A percentile compares a stretch with the other conserved stretches of the same genome.
Evolutionary conservation across 1,284 basidiomycete species (phyloP).

Genomic region (Cutaneotrichosporon dermatis): DNA sequence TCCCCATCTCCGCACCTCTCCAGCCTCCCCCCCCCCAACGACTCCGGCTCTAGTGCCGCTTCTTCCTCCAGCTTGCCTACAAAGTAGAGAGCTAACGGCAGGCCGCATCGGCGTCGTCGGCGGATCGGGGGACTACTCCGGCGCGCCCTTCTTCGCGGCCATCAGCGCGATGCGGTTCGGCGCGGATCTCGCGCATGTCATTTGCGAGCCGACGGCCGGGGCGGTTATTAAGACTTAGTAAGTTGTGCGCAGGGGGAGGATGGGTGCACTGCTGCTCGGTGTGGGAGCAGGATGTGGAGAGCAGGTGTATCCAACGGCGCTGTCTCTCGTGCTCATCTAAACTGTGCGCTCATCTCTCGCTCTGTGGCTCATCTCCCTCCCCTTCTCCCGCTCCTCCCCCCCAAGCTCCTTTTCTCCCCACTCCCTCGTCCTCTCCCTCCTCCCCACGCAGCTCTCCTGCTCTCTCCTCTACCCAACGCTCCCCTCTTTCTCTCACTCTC

Average conservation of each 20-base stretch:
- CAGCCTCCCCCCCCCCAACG: no score
- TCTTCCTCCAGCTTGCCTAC: no score
- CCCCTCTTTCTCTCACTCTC: not conserved
- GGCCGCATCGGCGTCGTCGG: conserved; percentile 90
- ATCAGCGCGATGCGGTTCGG: conserved; percentile 84
- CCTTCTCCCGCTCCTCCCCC: no score
- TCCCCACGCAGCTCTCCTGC: not conserved
- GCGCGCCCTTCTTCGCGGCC: conserved; percentile 89
- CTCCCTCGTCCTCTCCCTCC: no score
- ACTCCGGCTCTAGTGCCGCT: no score
- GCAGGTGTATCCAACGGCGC: not conserved
- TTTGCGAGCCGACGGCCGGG: conserved; percentile 86
- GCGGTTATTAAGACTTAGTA: conserved; percentile 87
- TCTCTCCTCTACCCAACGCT: no score
- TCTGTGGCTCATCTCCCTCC: no score
- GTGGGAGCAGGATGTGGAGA: not conserved
- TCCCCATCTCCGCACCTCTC: no score
- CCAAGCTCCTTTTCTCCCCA: no score
- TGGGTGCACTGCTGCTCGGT: no score
- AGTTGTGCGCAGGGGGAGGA: conserved; percentile 6
- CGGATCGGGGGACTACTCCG: conserved; percentile 89
- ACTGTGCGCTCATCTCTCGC: no score
- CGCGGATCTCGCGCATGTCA: conserved; percentile 91
- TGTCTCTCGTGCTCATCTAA: not conserved
- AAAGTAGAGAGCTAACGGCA: no score